Percentiles rank a stretch among this genome's conserved stretches.
Conservation (phyloP, 768 basidiomycete species). For the Cantharellus anzutake region DNA sequence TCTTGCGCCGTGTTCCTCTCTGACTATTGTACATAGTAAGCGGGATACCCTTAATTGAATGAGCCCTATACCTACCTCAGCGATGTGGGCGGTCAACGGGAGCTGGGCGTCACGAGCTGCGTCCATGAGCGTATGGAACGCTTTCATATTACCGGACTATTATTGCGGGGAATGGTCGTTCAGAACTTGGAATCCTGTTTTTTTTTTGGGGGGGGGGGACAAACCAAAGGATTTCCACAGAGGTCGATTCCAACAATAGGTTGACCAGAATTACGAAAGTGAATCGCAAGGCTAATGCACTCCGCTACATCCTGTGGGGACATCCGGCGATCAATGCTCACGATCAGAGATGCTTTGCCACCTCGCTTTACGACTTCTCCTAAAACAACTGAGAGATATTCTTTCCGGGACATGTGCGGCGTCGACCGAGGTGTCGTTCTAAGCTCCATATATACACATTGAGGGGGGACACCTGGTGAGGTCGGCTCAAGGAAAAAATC, state of each 20-base stretch:
- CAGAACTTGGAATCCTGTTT: background rate
- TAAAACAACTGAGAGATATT: slow-evolving; percentile 49
- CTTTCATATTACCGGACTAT: slow-evolving; percentile 36
- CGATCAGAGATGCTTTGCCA: slow-evolving; percentile 38
- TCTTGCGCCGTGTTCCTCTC: slow-evolving; percentile 33
- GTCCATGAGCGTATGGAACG: slow-evolving; percentile 32
- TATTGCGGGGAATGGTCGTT: background rate
- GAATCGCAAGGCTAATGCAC: slow-evolving; percentile 35
- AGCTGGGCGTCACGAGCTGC: slow-evolving; percentile 40
- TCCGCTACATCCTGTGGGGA: slow-evolving; percentile 28
- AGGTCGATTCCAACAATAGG: slow-evolving; percentile 63
- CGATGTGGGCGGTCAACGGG: slow-evolving; percentile 63
- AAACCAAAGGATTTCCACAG: slow-evolving; percentile 44
- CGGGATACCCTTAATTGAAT: background rate
- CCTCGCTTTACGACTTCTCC: slow-evolving; percentile 40
- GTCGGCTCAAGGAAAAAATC: slow-evolving; percentile 29
- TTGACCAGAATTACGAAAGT: slow-evolving; percentile 34
- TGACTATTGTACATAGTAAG: background rate
- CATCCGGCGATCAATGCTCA: slow-evolving; percentile 67
- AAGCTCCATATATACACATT: slow-evolving; percentile 63
- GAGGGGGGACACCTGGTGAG: slow-evolving; percentile 18
- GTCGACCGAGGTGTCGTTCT: slow-evolving; percentile 58
- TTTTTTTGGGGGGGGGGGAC: background rate
- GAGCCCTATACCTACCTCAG: slow-evolving; percentile 57
- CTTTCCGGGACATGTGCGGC: slow-evolving; percentile 32